A percentile compares a stretch with the other conserved stretches of the same genome.
Evolutionary conservation across 2,329 filamentous ascomycete genomes (phyloP).

Genomic region (Ceratocystis harringtonii): DNA sequence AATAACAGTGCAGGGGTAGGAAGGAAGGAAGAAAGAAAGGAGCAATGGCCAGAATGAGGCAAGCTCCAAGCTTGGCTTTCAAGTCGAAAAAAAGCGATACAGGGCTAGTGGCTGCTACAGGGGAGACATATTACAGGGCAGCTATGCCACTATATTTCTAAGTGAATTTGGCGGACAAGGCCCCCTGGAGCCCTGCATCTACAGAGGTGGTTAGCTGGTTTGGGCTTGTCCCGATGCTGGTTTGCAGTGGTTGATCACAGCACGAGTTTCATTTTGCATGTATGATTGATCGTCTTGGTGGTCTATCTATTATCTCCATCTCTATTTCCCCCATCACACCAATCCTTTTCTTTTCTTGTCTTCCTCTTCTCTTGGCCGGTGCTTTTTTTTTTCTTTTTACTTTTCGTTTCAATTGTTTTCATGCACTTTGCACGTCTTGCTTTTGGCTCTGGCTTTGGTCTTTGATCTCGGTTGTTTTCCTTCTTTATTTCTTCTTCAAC

Average conservation of each 20-base stretch:
- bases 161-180: too few species aligned
- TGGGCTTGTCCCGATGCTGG: conserved; percentile 1
- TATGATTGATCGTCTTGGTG: not conserved
- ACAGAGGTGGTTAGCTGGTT: too few species aligned
- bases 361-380: not conserved
- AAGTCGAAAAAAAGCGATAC: too few species aligned
- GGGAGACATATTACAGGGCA: too few species aligned
- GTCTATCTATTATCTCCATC: not conserved
- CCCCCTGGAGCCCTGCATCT: not conserved
- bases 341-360: not conserved
- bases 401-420: not conserved
- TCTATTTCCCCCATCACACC: not conserved
- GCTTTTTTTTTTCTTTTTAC: not conserved
- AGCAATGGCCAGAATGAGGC: conserved; percentile 8
- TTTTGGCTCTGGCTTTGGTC: not conserved
- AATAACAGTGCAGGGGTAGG: too few species aligned
- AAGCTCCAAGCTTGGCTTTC: conserved; percentile 2
- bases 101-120: too few species aligned
- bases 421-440: not conserved
- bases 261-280: not conserved
- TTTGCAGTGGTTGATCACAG: not conserved
- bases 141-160: too few species aligned
- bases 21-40: conserved; percentile 1
- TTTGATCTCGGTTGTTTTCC: conserved; percentile 4
- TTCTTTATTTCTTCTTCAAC: conserved; percentile 2